A percentile compares a stretch with the other conserved stretches of the same genome.
Evolutionary conservation across 495 filamentous ascomycete species (phyloP).

Genomic region (Tuber brumale): DNA sequence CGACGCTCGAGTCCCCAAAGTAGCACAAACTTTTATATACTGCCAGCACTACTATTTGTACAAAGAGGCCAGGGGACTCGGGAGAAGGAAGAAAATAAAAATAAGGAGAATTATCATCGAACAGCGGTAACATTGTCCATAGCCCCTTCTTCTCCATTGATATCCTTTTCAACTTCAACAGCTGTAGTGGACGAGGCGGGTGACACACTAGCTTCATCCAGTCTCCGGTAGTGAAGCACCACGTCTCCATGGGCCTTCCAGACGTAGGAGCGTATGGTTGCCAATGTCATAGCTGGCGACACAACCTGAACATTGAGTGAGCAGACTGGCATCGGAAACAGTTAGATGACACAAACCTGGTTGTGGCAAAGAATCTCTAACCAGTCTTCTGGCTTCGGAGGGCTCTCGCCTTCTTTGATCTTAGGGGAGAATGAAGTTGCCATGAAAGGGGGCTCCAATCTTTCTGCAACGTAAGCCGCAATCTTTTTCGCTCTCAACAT

Average conservation of each 20-base stretch:
- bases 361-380: conserved; percentile 90
- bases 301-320: conserved; percentile 49
- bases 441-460: conserved; percentile 60
- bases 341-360: conserved; percentile 56
- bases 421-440: conserved; percentile 20
- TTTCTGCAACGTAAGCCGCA: conserved; percentile 82
- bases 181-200: conserved; percentile 18
- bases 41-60: background rate
- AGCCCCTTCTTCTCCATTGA: background rate
- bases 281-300: conserved; percentile 74
- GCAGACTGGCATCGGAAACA: conserved; percentile 7
- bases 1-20: background rate
- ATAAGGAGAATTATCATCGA: background rate
- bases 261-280: conserved; percentile 78
- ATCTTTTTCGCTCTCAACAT: conserved; percentile 97
- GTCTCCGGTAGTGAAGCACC: conserved; percentile 80
- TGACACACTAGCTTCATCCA: conserved; percentile 48
- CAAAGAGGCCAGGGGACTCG: background rate
- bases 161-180: conserved; percentile 18
- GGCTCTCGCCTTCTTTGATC: conserved; percentile 16
- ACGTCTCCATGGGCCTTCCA: conserved; percentile 92
- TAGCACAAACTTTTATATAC: background rate
- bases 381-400: conserved; percentile 78
- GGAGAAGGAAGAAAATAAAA: background rate
- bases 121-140: background rate